These are phyloP conservation scores for Chrysosporium queenslandicum DNA, from an alignment of 2,329 filamentous ascomycete genomes.

Conservation along the genomic window DNA sequence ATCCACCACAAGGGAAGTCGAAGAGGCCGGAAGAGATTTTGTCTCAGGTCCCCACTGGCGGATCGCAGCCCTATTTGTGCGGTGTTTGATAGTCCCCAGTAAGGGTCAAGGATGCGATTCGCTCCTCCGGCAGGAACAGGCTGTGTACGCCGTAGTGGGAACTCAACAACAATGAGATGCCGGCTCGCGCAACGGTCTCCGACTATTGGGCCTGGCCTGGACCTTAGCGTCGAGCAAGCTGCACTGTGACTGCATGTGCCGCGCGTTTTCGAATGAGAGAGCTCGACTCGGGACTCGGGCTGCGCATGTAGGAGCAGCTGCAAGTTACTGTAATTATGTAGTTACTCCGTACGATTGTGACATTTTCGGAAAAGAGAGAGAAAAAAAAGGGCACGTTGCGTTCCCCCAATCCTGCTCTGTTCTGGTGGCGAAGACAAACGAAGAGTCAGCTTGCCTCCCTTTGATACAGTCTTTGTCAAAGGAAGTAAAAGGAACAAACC, in stretches of 20 bases:
- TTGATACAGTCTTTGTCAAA: neutral
- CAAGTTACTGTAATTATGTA: too few species aligned
- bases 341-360: constrained; percentile 1
- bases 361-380: too few species aligned
- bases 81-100: neutral
- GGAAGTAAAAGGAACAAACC: neutral
- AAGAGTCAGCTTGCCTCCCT: neutral
- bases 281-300: constrained; percentile 1
- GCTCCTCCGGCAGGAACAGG: neutral
- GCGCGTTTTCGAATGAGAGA: constrained; percentile 9
- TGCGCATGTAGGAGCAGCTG: neutral
- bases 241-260: constrained; percentile 9
- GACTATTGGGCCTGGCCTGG: constrained; percentile 3
- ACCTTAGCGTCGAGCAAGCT: constrained; percentile 6
- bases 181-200: neutral
- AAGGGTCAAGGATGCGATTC: constrained; percentile 5
- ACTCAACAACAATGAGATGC: neutral
- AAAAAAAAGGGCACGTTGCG: too few species aligned
- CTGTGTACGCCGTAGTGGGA: neutral
- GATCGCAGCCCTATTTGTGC: constrained; percentile 12
- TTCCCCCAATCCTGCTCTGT: too few species aligned
- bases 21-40: too few species aligned
- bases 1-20: neutral
- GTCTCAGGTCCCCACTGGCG: constrained; percentile 5
- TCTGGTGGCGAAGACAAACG: neutral